Base-by-base conservation (phyloP, 257 asterid genomes). In the Solanum ahanhuiri region DNA sequence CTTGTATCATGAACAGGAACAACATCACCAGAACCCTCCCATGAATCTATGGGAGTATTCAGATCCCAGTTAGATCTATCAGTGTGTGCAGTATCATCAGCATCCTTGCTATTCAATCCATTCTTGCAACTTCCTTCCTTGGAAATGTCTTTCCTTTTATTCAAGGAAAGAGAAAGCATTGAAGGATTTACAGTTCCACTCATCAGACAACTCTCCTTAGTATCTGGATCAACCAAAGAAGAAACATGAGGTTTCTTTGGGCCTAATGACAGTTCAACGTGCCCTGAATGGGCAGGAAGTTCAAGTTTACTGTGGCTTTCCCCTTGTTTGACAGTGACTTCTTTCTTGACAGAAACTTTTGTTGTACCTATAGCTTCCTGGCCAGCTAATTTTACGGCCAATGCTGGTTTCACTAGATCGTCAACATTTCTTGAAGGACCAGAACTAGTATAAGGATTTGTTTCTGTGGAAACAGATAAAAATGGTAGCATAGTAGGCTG, bases 21-120 rank as follows among this genome's bases (percentile, higher is more conserved):
- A 86, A 88, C 90, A 88, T 35, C 25, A 57, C 73, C 83, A 86
- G 97, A 90, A 81, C 93, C 89, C 88, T 91, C 98, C 98, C 98
- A 96, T 20, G 90, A 93, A 91, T 96, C 98, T 93, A 96, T 95
- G 15, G 93, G 91, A 12, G 95, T 93, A 87, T 96, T 96, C 91
- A 96, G 87, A 91, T 96, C 98, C 99, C 98, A 96, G 81, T 91
- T 92, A 37, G 97, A 92, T 87, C 97, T 86, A 86, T 92, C 88
- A 86, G 94, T 70, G 87, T 75, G 82, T 7, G 48, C 66, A 28
- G 18, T 48, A 81, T 28, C 88, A 34, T 28, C 87, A 85, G 64
- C 67, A 87, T 87, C 86, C 73, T 39, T 88, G 30, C 79, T 70
- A 41, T 86, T 87, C 14, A 66, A 34, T 39, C 70, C 85, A 72